phyloP scores from a whole-genome alignment of 2,329 filamentous ascomycete genomes.

The Chaetomiaceae sp. region DNA sequence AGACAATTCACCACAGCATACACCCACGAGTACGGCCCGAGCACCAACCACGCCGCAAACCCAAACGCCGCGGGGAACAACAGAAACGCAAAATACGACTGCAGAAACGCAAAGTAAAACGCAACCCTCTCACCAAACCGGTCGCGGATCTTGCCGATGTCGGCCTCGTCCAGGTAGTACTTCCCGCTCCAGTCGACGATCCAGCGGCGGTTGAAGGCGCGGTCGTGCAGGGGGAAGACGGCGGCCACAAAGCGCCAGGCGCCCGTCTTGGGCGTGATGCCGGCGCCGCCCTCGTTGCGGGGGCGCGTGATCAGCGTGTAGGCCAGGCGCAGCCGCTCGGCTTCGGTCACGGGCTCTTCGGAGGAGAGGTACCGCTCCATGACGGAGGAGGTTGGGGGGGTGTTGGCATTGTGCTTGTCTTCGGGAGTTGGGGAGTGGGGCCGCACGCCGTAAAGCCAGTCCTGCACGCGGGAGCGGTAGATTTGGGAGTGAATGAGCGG shows the following conservation, averaged over 20 bases:
- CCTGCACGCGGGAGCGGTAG: constrained; percentile 81
- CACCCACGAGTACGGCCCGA: constrained; percentile 76
- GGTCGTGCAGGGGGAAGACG: constrained; percentile 76
- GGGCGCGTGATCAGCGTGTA: constrained; percentile 78
- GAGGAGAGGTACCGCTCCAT: constrained; percentile 58
- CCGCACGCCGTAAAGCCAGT: constrained; percentile 89
- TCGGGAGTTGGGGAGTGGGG: constrained; percentile 47
- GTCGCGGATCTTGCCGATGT: constrained; percentile 71
- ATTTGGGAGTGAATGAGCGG: constrained; percentile 72
- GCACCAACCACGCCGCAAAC: constrained; percentile 69
- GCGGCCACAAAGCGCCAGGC: constrained; percentile 69
- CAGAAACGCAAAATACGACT: constrained; percentile 83
- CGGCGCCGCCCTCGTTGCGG: constrained; percentile 70
- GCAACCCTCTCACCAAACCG: constrained; percentile 79
- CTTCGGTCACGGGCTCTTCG: constrained; percentile 74
- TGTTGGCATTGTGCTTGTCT: no score
- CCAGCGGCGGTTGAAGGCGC: constrained; percentile 68
- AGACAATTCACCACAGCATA: constrained; percentile 75
- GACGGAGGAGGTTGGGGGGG: constrained; percentile 45
- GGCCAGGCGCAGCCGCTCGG: constrained; percentile 81
- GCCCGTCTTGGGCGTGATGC: constrained; percentile 63
- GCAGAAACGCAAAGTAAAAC: constrained; percentile 93
- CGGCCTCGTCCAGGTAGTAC: constrained; percentile 58
- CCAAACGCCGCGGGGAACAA: constrained; percentile 78
- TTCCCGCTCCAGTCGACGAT: constrained; percentile 70